Evolutionary conservation across 108 stramenopile species (phyloP), one percentile per base, ranked within the genome.

Genomic region (Phaeodactylum tricornutum): DNA sequence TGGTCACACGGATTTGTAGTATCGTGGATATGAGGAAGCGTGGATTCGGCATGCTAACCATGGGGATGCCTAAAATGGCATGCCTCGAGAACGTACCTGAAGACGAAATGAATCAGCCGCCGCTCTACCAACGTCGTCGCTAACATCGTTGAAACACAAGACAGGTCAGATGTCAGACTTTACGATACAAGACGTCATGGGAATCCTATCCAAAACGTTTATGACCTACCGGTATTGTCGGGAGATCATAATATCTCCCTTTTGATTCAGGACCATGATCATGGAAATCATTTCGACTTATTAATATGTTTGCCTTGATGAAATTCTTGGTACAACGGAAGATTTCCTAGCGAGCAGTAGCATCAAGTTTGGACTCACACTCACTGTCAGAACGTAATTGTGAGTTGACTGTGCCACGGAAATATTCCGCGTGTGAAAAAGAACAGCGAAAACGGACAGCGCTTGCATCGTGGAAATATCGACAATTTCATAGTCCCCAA

Each of bases 231-330:
- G 61, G 52, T 92, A 92, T 54, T 92, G 91, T 14, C 91, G 91
- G 65, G 81, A 83, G 58, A 92, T 92, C 79, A 92, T 83, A 44
- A 92, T 78, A 53, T 92, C 91, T 62, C 91, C 91, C 71, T 87
- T 92, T 57, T 84, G 80, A 58, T 92, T 92, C 29, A 92, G 66
- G 44, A 92, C 66, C 80, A 87, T 82, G 38, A 92, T 84, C 86
- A 87, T 87, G 4, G 86, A 87, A 54, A 92, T 92, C 91, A 92
- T 92, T 53, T 43, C 81, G 30, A 43, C 36, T 41, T 41, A 5
- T 41, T n/a, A n/a, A n/a, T n/a, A n/a, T n/a, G n/a, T n/a, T n/a
- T n/a, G n/a, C n/a, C n/a, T n/a, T n/a, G n/a, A n/a, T n/a, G n/a
- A n/a, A n/a, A n/a, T n/a, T n/a, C n/a, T n/a, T n/a, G n/a, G n/a